Base-by-base conservation (phyloP, 2,329 filamentous ascomycete species). In the Elsinoe fawcettii region DNA sequence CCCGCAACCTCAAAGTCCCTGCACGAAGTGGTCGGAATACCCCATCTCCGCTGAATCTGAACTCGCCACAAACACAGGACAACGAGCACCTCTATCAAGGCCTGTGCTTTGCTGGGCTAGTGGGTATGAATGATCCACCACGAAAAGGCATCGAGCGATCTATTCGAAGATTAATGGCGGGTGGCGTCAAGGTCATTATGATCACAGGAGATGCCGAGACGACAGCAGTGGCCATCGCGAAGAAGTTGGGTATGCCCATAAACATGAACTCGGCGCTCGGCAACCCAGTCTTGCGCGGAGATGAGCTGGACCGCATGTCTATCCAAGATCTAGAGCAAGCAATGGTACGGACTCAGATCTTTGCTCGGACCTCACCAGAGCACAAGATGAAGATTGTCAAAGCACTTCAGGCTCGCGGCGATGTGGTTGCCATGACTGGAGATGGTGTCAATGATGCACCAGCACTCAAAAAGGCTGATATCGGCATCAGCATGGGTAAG, bases 371-470 rank as follows among this genome's bases (percentile, higher is more conserved):
- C 2, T 96, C 90, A 62, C 93, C 93, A 0, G 93, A 99, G 61
- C 93, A 99, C 75, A 99, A 99, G 74, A 83, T 99, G 77, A 97
- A 96, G 73, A 99, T 99, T 66, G 87, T 99, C 60, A 80, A 83
- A 57, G 93, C 93, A 0, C 81, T 99, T 23, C 93, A 99, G 72
- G 84, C 88, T 58, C 87, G 92, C 36, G 92, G 92, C 27, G 91
- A 97, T 71, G 95, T 99, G 55, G 93, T 99, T 46, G 95, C 93
- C 58, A 99, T 99, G 93, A 99, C 93, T 11, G 93, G 93, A 5
- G 93, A 99, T 66, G 93, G 93, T 51, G 95, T 99, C 59, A 99
- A 99, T 65, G 93, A 99, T 74, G 93, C 93, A 1, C 93, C 93
- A 2, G 93, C 93, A 4, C 75, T 99, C 64, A 99, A 99, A 74